Evolutionary conservation across 495 filamentous ascomycete species (phyloP).

Genomic region (Talaromyces adpressus): DNA sequence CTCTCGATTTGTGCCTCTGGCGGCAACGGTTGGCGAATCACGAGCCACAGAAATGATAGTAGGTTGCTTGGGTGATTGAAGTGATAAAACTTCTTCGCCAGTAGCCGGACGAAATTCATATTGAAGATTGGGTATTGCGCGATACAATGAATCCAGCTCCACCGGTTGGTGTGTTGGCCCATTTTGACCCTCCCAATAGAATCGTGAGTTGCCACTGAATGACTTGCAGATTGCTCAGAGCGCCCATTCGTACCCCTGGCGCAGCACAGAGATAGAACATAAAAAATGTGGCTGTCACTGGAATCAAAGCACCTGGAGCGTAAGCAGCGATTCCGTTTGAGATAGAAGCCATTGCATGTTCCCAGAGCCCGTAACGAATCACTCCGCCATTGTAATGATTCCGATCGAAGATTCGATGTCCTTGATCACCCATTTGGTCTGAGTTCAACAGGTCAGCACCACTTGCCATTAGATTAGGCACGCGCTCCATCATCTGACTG

Average conservation of each 20-base stretch:
- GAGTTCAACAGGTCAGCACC: too few relatives aligned
- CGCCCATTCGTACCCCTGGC: constrained; percentile 52
- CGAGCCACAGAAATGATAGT: too few relatives aligned
- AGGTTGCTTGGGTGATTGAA: too few relatives aligned
- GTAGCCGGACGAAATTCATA: too few relatives aligned
- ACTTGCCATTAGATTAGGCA: too few relatives aligned
- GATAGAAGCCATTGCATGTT: constrained; percentile 47
- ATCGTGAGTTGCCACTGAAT: constrained; percentile 54
- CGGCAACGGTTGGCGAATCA: too few relatives aligned
- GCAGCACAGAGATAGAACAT: constrained; percentile 56
- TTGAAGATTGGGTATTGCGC: too few relatives aligned
- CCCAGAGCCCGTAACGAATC: constrained; percentile 47
- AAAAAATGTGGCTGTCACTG: constrained; percentile 48
- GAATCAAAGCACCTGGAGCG: constrained; percentile 40
- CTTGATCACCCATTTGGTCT: too few relatives aligned
- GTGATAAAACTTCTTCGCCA: too few relatives aligned
- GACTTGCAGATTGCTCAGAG: constrained; percentile 45
- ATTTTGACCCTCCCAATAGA: constrained; percentile 42
- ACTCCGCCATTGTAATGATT: constrained; percentile 41
- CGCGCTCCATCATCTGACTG: too few relatives aligned
- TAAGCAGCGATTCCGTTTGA: constrained; percentile 51
- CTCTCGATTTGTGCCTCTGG: too few relatives aligned
- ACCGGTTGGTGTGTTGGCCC: constrained; percentile 50
- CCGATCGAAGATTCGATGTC: too few relatives aligned
- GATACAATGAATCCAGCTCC: constrained; percentile 21